Evolutionary conservation across 176 grass and related monocot genomes (phyloP).

Genomic region (Aechmea fasciata): DNA sequence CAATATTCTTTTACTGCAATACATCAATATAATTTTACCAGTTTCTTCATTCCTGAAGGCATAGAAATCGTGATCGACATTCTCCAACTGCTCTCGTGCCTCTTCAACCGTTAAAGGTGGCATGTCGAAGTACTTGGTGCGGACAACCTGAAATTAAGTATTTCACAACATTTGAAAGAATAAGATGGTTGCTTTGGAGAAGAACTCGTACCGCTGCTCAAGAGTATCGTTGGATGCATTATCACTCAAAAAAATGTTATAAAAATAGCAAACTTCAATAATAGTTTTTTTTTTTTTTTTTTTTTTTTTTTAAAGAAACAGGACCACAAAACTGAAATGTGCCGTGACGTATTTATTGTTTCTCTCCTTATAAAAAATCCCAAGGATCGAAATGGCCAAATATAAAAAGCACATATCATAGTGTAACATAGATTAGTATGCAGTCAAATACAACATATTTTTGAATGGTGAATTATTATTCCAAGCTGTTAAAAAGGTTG

Average conservation of each 20-base stretch:
- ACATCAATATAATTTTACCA: slow-evolving; percentile 16
- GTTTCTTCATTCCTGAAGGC: slow-evolving; percentile 79
- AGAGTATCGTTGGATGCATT: too few relatives aligned
- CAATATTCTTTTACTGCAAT: too few relatives aligned
- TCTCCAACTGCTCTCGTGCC: slow-evolving; percentile 68
- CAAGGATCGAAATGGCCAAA: background rate
- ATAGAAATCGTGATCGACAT: slow-evolving; percentile 79
- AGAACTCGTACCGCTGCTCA: background rate
- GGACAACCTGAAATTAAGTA: slow-evolving; percentile 50
- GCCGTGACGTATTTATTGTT: background rate
- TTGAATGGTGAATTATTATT: background rate
- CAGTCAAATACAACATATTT: background rate
- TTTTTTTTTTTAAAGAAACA: too few relatives aligned
- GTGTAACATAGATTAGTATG: background rate
- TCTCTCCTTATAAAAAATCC: background rate
- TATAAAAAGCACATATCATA: background rate
- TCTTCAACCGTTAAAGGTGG: slow-evolving; percentile 84
- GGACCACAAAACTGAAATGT: too few relatives aligned
- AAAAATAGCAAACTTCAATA: too few relatives aligned
- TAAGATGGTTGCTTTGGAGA: background rate
- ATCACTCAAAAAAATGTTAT: too few relatives aligned
- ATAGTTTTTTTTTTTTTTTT: too few relatives aligned
- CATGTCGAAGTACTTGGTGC: slow-evolving; percentile 93
- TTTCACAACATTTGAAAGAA: background rate
- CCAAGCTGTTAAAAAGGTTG: too few relatives aligned